Base-by-base conservation (phyloP, 2,329 filamentous ascomycete species). In the Pyrenophora teres region DNA sequence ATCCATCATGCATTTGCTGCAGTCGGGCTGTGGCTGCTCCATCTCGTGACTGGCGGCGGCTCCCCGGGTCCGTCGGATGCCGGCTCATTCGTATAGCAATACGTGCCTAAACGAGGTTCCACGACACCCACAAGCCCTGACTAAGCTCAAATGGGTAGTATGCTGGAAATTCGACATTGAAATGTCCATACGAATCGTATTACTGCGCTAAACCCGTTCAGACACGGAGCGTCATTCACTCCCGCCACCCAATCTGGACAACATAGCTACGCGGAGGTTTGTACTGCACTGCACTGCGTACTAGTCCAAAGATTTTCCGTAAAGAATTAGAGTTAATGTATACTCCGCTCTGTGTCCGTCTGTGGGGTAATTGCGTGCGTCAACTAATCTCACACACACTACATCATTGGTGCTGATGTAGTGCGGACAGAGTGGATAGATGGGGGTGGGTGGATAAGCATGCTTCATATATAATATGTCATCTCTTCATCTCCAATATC, bases 321-420 rank as follows among this genome's bases (percentile, higher is more conserved):
- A 47, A 52, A 44, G 35, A 15, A 56, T 56, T 40, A 33, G 42
- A 27, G 2, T 10, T 30, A 30, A 30, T 42, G 47, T 39, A 38
- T 27, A 16, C 30, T 52, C 33, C 36, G 50, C 50, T 57, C 32
- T 43, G 42, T 30, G 38, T 38, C 47, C 56, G 59, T 60, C 39
- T 64, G 55, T 64, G 56, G 57, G 48, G 52, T 54, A 60, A 56
- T 53, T 15, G 44, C 38, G 35, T 52, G 57, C 33, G 23, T 38
- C 52, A 55, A 62, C 61, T 52, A 57, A 62, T 55, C 59, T 60
- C 63, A 23, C 65, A 39, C 62, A 69, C 58, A 62, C 41, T 64
- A 57, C 54, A 55, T 65, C 59, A 49, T 59, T 60, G 48, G 54
- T 50, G 40, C 54, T 61, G 52, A 48, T 51, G 56, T 53, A 48